Base-by-base conservation (phyloP, 805 yeast genomes). In the Nakazawaea holstii region DNA sequence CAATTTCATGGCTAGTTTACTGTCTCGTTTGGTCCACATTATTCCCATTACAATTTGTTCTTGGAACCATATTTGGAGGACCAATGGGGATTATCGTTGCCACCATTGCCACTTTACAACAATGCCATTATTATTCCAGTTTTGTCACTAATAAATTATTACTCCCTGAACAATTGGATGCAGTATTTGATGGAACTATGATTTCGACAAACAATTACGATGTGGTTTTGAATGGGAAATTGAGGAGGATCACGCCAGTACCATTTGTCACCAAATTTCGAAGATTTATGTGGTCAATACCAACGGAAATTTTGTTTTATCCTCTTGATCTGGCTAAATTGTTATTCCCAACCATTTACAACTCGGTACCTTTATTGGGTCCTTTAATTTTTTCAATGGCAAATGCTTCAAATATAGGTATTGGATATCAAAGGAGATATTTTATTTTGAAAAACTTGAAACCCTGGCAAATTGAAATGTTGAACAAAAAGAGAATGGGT, bases 181-280 rank as follows among this genome's bases (percentile, higher is more conserved):
- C 36, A 9, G 44, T 47, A 0, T 72, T 70, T 52, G 75, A 70
- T 49, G 59, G 66, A 2, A 66, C 69, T 0, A 48, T 72, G 41
- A 57, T 61, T 28, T 54, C 57, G 31, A 69, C 68, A 45, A 62
- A 55, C 24, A 55, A 65, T 10, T 60, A 63, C 35, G 67, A 70
- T 43, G 51, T 66, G 9, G 68, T 67, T 5, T 48, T 64, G 35
- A 32, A 56, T 44, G 63, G 62, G 2, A 66, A 64, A 50, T 46
- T 65, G 40, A 54, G 63, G 36, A 49, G 67, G 31, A 52, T 61
- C 7, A 59, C 55, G 8, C 50, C 61, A 8, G 60, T 59, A 6
- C 70, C 71, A 3, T 60, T 62, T 35, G 44, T 62, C 29, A 59
- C 63, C 6, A 61, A 59, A 43, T 57, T 64, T 40, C 58, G 61